A percentile compares a stretch with the other conserved stretches of the same genome.
Evolutionary conservation across 331 rosid species (phyloP).

Genomic region (Saraca asoca): DNA sequence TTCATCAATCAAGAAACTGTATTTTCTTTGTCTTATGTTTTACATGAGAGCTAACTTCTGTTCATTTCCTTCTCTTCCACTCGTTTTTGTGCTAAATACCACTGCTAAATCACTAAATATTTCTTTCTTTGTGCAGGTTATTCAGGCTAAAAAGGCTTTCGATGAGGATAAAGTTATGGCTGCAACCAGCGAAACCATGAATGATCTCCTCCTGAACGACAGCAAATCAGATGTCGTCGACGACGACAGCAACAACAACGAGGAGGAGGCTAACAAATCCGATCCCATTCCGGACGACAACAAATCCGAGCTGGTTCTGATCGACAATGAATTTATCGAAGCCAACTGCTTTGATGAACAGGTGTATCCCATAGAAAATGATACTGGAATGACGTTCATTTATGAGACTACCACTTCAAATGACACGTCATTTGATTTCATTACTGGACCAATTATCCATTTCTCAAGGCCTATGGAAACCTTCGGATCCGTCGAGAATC

Average conservation of each 20-base stretch:
- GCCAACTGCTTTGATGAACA: constrained; percentile 32
- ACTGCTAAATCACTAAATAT: too few species aligned
- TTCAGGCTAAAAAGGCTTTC: constrained; percentile 68
- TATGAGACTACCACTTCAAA: constrained; percentile 76
- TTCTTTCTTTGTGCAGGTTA: constrained; percentile 50
- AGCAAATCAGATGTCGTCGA: constrained; percentile 22
- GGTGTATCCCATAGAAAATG: constrained; percentile 42
- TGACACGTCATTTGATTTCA: constrained; percentile 75
- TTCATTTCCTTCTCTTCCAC: background rate
- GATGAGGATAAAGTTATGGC: constrained; percentile 49
- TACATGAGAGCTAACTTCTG: background rate
- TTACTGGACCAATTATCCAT: constrained; percentile 76
- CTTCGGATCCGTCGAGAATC: constrained; percentile 79
- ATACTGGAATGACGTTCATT: constrained; percentile 66
- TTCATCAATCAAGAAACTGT: background rate
- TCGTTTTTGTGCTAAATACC: background rate
- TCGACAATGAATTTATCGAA: too few species aligned
- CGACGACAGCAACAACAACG: too few species aligned
- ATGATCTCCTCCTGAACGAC: constrained; percentile 45
- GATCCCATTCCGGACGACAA: too few species aligned
- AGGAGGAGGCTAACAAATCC: constrained; percentile 29
- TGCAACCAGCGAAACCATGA: constrained; percentile 19
- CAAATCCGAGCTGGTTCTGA: too few species aligned
- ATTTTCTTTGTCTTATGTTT: background rate
- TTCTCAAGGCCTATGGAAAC: constrained; percentile 62